Conservation (phyloP, 257 asterid genomes). For the Rubia yunnanensis region DNA sequence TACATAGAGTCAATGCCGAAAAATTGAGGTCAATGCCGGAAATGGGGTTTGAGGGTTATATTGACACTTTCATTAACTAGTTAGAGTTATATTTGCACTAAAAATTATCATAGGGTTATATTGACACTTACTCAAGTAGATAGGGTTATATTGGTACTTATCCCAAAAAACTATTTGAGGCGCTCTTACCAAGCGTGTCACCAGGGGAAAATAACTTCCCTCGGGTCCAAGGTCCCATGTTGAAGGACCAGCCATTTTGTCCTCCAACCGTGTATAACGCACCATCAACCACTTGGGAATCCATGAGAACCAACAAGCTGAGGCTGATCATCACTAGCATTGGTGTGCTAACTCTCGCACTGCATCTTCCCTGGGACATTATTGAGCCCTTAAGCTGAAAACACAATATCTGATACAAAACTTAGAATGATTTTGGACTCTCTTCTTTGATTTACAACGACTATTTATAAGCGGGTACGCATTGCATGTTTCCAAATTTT, state of each 20-base stretch:
- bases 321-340: constrained; percentile 11
- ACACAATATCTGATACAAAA: neutral
- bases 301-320: constrained; percentile 13
- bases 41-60: no score
- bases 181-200: constrained; percentile 42
- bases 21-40: no score
- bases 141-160: no score
- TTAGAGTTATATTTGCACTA: no score
- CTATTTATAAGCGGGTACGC: neutral
- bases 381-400: neutral
- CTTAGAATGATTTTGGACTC: neutral
- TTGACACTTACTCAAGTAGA: no score
- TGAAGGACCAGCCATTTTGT: constrained; percentile 42
- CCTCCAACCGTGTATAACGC: constrained; percentile 35
- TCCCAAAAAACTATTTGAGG: no score
- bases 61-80: no score
- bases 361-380: constrained; percentile 40
- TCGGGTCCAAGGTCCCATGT: constrained; percentile 32
- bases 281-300: constrained; percentile 11
- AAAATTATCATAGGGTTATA: no score
- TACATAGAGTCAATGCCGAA: no score
- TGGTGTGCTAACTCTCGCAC: constrained; percentile 25
- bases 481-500: neutral
- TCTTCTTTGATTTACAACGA: neutral
- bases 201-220: constrained; percentile 47